Conservation (phyloP, 768 basidiomycete species). For the Panaeolus cyanescens region DNA sequence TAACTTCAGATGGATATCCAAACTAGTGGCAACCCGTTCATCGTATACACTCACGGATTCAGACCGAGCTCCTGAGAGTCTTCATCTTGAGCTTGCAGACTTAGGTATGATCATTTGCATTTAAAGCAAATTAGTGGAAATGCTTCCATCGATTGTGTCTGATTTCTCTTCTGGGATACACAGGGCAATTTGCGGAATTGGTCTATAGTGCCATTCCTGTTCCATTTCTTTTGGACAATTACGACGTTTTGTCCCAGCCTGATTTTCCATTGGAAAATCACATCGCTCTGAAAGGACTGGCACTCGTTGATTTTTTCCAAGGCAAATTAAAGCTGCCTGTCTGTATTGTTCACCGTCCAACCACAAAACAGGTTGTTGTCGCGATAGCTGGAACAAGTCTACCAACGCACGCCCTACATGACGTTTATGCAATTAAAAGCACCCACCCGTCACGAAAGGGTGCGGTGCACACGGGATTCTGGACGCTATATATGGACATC, state of each 20-base stretch:
- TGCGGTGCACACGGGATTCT: constrained; percentile 56
- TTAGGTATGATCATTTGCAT: constrained; percentile 31
- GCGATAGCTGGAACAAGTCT: constrained; percentile 53
- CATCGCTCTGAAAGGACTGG: constrained; percentile 33
- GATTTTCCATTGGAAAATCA: constrained; percentile 56
- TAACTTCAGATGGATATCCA: constrained; percentile 60
- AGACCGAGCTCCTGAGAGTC: constrained; percentile 38
- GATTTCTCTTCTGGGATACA: neutral
- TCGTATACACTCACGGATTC: constrained; percentile 37
- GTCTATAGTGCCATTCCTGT: constrained; percentile 46
- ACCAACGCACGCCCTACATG: constrained; percentile 45
- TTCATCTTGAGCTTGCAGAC: constrained; percentile 44
- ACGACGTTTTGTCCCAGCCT: constrained; percentile 36
- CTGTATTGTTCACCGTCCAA: constrained; percentile 46
- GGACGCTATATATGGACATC: constrained; percentile 50
- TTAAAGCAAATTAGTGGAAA: neutral
- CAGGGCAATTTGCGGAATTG: constrained; percentile 59
- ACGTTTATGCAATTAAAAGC: constrained; percentile 41
- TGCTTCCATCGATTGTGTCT: neutral
- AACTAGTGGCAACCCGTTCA: constrained; percentile 49
- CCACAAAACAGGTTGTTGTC: constrained; percentile 48
- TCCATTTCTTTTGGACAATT: constrained; percentile 43
- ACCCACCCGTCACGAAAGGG: constrained; percentile 40
- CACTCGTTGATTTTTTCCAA: constrained; percentile 37
- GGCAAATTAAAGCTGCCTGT: constrained; percentile 46